Base-by-base conservation (phyloP, 805 yeast species). In the Ogataea ganodermae region DNA sequence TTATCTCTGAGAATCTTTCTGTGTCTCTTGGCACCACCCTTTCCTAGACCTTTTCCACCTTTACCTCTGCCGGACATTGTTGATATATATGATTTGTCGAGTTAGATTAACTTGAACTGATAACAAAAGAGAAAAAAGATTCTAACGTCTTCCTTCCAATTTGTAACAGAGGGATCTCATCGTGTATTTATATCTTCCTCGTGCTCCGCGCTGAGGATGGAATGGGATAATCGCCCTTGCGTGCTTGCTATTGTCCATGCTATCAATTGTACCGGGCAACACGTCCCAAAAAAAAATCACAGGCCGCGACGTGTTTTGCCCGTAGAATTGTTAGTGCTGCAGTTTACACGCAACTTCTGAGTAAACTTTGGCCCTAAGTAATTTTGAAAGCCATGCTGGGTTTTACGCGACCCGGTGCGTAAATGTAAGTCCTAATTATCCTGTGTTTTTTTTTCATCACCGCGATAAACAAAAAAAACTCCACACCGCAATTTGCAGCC, bases 1-100 rank as follows among this genome's bases (percentile, higher is more conserved):
- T 92, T 94, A 76, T 94, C 99, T 83, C 98, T 91, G 61, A 91
- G 82, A 77, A 92, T 89, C 89, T 91, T 91, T 85, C 98, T 89
- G 90, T 92, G 99, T 79, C 99, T 90, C 86, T 92, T 92, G 68
- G 99, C 99, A 81, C 99, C 99, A 79, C 97, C 98, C 81, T 94
- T 94, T 71, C 99, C 99, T 68, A 94, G 83, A 79, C 99, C 99
- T 88, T 94, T 94, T 72, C 98, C 99, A 72, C 98, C 98, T 89
- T 94, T 92, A 71, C 99, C 99, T 84, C 97, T 91, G 75, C 98
- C 97, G 73, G 97, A 89, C 97, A 90, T 90, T 70, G 14, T 58
- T 79, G 42, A 54, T 57, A 62, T 58, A 48, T 60, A 54, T 57
- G 52, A 51, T 53, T 50, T 46, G 45, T 45, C n/a, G 17, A 24